Percentiles rank a stretch among this genome's conserved stretches.
Conservation (phyloP, 1,284 basidiomycete genomes). For the Naganishia albida region DNA sequence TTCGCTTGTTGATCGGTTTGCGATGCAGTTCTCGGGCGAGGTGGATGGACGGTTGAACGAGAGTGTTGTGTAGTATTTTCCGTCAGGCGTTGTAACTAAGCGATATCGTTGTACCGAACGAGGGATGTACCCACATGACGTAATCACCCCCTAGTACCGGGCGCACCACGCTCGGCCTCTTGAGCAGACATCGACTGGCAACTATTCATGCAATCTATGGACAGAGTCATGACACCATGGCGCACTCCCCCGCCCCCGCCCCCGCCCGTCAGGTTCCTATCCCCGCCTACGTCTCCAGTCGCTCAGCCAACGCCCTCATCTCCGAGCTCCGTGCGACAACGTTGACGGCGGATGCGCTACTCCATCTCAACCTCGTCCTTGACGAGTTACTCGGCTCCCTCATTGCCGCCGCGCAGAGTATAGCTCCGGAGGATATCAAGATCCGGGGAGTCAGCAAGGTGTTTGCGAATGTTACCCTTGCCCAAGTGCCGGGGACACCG, state of each 20-base stretch:
- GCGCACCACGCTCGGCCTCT: no score
- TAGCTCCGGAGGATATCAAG: slow-evolving; percentile 73
- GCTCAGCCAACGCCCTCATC: slow-evolving; percentile 82
- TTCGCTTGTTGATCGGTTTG: neutral
- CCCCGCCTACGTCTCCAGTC: slow-evolving; percentile 73
- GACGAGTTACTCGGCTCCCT: slow-evolving; percentile 82
- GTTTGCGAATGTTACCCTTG: slow-evolving; percentile 56
- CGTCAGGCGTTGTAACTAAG: neutral
- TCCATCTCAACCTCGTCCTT: slow-evolving; percentile 76
- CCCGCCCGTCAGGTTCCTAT: slow-evolving; percentile 44
- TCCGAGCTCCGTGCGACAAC: slow-evolving; percentile 87
- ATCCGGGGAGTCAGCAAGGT: slow-evolving; percentile 66
- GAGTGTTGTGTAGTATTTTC: neutral
- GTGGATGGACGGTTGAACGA: neutral
- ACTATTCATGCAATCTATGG: no score
- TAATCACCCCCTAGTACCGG: neutral
- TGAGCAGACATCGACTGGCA: no score
- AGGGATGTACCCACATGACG: no score
- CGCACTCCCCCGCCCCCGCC: neutral
- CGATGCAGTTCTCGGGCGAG: slow-evolving; percentile 3
- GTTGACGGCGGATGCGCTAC: slow-evolving; percentile 70
- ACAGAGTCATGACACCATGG: neutral
- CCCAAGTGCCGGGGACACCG: slow-evolving; percentile 41
- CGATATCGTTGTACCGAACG: no score
- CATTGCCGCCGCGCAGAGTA: slow-evolving; percentile 68